These are phyloP conservation scores for Scheffersomyces parashehatae DNA, from an alignment of 1,139 yeast species.

Conservation along the genomic window DNA sequence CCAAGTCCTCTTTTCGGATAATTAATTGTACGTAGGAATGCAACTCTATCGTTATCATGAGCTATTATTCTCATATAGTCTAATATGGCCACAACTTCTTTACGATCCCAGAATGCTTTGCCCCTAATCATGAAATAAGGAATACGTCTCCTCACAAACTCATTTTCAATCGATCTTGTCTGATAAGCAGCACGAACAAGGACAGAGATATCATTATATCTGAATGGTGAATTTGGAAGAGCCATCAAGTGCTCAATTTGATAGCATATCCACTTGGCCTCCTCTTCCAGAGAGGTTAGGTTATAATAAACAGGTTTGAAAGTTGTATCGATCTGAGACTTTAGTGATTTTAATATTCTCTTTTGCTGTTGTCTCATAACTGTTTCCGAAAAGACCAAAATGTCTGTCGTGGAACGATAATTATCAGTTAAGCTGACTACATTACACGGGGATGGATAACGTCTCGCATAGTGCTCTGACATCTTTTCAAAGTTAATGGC, in stretches of 20 bases:
- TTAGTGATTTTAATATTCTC: slow-evolving; percentile 44
- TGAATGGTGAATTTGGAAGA: slow-evolving; percentile 37
- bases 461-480: slow-evolving; percentile 42
- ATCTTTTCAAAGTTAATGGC: slow-evolving; percentile 65
- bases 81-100: slow-evolving; percentile 63
- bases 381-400: slow-evolving; percentile 63
- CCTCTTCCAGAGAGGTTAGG: slow-evolving; percentile 44
- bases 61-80: slow-evolving; percentile 65
- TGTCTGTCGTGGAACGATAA: slow-evolving; percentile 75
- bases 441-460: slow-evolving; percentile 17
- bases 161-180: slow-evolving; percentile 62
- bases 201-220: slow-evolving; percentile 64
- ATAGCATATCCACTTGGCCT: slow-evolving; percentile 58
- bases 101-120: slow-evolving; percentile 74
- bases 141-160: slow-evolving; percentile 51
- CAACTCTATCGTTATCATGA: slow-evolving; percentile 57
- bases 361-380: slow-evolving; percentile 63
- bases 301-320: slow-evolving; percentile 51
- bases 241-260: slow-evolving; percentile 51
- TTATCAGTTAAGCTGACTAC: slow-evolving; percentile 60
- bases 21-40: slow-evolving; percentile 57
- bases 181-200: slow-evolving; percentile 64
- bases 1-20: slow-evolving; percentile 78
- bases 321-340: slow-evolving; percentile 43
- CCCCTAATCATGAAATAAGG: slow-evolving; percentile 75